A percentile compares a stretch with the other conserved stretches of the same genome.
Conservation (phyloP, 768 basidiomycete genomes). For the Leccinum longicurvipes region DNA sequence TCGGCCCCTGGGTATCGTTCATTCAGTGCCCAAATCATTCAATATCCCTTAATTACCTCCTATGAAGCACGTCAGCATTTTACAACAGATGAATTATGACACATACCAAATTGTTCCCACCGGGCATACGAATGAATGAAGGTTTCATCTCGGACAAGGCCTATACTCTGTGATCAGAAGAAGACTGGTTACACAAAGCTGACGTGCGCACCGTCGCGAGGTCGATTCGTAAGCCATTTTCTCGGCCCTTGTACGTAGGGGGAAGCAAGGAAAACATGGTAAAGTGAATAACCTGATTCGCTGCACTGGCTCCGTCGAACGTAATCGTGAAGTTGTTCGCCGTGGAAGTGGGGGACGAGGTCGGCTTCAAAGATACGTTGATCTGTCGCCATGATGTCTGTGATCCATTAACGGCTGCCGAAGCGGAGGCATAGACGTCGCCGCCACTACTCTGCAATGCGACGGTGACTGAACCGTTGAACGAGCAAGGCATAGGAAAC, state of each 20-base stretch:
- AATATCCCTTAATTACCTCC: conserved; percentile 33
- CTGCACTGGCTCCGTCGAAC: conserved; percentile 38
- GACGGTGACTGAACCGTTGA: conserved; percentile 40
- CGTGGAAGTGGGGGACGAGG: conserved; percentile 35
- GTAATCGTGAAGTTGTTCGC: conserved; percentile 53
- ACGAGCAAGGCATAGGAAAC: conserved; percentile 42
- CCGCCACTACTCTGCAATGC: conserved; percentile 44
- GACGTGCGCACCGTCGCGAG: conserved; percentile 43
- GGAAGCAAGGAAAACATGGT: conserved; percentile 63
- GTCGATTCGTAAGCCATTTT: conserved; percentile 61
- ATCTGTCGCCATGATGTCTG: conserved; percentile 50
- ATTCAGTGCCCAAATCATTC: not conserved
- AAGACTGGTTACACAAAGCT: not conserved
- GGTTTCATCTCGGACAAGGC: conserved; percentile 52
- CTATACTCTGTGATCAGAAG: conserved; percentile 23
- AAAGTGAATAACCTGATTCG: conserved; percentile 48
- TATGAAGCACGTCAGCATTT: conserved; percentile 23
- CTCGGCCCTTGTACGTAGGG: conserved; percentile 57
- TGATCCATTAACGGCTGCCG: conserved; percentile 36
- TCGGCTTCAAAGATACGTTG: conserved; percentile 40
- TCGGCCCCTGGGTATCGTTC: conserved; percentile 43
- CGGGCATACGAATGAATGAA: conserved; percentile 61
- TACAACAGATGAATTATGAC: conserved; percentile 12
- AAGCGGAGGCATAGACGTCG: conserved; percentile 37
- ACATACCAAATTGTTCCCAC: conserved; percentile 59